phyloP scores from a whole-genome alignment of 129 eudicot species.

The Escallonia herrerae region DNA sequence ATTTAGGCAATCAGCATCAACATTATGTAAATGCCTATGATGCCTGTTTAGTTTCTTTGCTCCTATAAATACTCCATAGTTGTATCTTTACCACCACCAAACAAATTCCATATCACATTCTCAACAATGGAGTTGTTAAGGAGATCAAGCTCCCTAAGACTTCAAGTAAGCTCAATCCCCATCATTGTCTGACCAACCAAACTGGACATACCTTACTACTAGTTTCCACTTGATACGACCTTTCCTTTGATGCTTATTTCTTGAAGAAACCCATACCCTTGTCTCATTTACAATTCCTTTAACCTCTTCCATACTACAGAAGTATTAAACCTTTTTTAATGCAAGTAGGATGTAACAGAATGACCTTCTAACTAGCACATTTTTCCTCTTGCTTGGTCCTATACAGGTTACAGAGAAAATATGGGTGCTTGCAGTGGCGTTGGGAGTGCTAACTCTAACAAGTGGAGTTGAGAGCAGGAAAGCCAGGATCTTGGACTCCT shows the following conservation, averaged over 20 bases:
- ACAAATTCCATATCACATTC: conserved; percentile 30
- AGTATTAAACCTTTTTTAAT: background rate
- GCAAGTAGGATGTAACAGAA: too few relatives aligned
- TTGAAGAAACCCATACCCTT: too few relatives aligned
- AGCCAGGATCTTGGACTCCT: conserved; percentile 19
- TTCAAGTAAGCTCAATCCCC: conserved; percentile 30
- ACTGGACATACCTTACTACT: background rate
- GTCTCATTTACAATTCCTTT: too few relatives aligned
- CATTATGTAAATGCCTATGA: too few relatives aligned
- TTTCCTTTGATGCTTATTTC: background rate
- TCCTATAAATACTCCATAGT: conserved; percentile 39
- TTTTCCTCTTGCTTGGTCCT: background rate
- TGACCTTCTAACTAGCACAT: too few relatives aligned
- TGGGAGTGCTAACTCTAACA: conserved; percentile 20
- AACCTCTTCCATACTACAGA: too few relatives aligned
- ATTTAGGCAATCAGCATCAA: too few relatives aligned
- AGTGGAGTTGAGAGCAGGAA: conserved; percentile 46
- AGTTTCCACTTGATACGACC: background rate
- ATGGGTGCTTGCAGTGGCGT: conserved; percentile 22
- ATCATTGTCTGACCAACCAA: conserved; percentile 1
- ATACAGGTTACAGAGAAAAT: conserved; percentile 29
- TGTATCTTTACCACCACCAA: conserved; percentile 26
- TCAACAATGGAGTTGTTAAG: conserved; percentile 18
- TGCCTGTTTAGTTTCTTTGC: too few relatives aligned
- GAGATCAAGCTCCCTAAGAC: conserved; percentile 13